Conservation (phyloP, 2,329 filamentous ascomycete species). For the Phaeoacremonium minimum region DNA sequence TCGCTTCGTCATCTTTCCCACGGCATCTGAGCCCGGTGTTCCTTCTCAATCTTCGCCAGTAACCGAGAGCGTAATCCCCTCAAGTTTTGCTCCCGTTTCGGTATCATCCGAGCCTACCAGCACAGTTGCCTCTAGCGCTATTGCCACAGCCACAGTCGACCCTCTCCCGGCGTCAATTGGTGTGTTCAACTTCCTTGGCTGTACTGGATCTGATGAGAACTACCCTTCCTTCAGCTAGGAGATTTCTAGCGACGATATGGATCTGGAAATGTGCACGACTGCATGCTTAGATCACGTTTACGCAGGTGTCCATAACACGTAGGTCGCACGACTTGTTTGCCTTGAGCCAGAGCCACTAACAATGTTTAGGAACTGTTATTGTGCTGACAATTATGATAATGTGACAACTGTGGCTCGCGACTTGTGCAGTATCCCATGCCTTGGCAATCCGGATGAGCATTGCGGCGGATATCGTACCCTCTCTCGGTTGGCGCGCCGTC, state of each 20-base stretch:
- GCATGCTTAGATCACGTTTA: background rate
- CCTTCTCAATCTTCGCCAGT: too few species aligned
- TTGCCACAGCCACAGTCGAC: too few species aligned
- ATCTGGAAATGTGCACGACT: background rate
- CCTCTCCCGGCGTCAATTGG: too few species aligned
- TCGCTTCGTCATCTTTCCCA: too few species aligned
- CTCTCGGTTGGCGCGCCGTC: background rate
- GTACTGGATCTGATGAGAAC: constrained; percentile 1
- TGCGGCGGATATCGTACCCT: background rate
- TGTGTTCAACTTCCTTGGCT: constrained; percentile 1
- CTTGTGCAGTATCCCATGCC: too few species aligned
- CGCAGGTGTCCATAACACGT: constrained; percentile 1
- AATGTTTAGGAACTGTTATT: background rate
- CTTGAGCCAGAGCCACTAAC: background rate
- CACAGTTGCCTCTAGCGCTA: too few species aligned
- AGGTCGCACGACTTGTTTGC: background rate
- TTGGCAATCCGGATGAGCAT: background rate
- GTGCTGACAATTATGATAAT: background rate
- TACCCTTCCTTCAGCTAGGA: constrained; percentile 1
- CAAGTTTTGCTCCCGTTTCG: too few species aligned
- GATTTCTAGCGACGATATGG: background rate
- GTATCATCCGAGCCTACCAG: too few species aligned
- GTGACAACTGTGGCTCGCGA: constrained; percentile 1
- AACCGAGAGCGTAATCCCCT: too few species aligned
- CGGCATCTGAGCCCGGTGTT: too few species aligned